Evolutionary conservation across 148 eudicot genomes (phyloP).

Genomic region (Persicaria tinctoria): DNA sequence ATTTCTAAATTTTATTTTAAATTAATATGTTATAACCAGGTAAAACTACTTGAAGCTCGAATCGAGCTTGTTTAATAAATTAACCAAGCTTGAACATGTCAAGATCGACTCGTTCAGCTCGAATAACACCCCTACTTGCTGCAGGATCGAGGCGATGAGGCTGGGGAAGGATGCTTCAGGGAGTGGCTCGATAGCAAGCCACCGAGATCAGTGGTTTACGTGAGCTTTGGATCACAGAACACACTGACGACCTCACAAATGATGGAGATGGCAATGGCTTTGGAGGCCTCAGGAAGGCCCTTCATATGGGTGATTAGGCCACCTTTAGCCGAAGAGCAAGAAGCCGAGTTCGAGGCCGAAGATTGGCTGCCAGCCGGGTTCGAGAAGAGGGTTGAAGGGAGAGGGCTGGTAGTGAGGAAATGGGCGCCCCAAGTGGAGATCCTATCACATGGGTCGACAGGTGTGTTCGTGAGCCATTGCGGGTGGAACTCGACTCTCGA

Average conservation of each 20-base stretch:
- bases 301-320: constrained; percentile 78
- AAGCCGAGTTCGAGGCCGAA: constrained; percentile 19
- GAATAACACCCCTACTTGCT: background rate
- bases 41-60: too few species aligned
- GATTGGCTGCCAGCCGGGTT: constrained; percentile 50
- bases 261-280: constrained; percentile 38
- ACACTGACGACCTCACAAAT: constrained; percentile 43
- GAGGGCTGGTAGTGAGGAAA: constrained; percentile 31
- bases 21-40: too few species aligned
- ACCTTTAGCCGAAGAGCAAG: constrained; percentile 33
- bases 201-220: constrained; percentile 37
- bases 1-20: too few species aligned
- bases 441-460: constrained; percentile 34
- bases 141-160: background rate
- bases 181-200: constrained; percentile 41
- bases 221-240: constrained; percentile 50
- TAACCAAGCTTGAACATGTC: too few species aligned
- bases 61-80: too few species aligned
- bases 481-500: constrained; percentile 68
- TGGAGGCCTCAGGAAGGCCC: constrained; percentile 22
- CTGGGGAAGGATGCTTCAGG: background rate
- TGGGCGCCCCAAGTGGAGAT: constrained; percentile 65
- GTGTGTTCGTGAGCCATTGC: constrained; percentile 43
- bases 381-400: constrained; percentile 14
- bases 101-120: too few species aligned